Evolutionary conservation across 148 eudicot species (phyloP), one percentile per base, ranked within the genome.

Genomic region (Vaccinium myrtillus): DNA sequence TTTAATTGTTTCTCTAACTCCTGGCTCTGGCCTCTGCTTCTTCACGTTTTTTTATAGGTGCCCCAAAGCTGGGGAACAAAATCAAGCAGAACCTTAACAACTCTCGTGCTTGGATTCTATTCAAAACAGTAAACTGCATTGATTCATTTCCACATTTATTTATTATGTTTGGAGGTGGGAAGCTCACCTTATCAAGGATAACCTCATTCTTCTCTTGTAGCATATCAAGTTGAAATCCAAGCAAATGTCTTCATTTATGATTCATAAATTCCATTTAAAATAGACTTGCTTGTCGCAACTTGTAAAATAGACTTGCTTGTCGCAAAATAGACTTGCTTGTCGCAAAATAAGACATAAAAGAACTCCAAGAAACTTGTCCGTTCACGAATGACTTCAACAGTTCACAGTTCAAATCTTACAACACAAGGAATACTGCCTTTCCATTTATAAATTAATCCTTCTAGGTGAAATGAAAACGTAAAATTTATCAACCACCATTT

Each of bases 11-110:
- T 89, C 90, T 95, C 99, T 75, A 94, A 93, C 87, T 89, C 90
- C 88, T 90, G 87, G 93, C 95, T 87, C 98, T 93, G 84, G 98
- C 98, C 88, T 97, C 99, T 50, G 98, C 90, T 91, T 91, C 99
- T 92, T 92, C 94, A 53, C 94, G 95, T 83, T 91, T 92, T 92
- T 90, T 86, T 90, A 79, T 97, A 95, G 75, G 95, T 95, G 67
- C 83, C 88, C 50, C 91, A 94, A 84, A 94, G 96, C 99, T 97
- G 94, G 84, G 88, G 78, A 83, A 10, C 67, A 83, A 85, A 53
- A 82, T 84, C 85, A 87, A 53, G 61, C 79, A 74, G 21, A 36
- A 71, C 53, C 14, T 43, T 84, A 16, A 65, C 3, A 27, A 11
- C 56, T 53, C 14, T 53, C 16, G 11, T 2, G 3, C 56, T 2